phyloP scores from a whole-genome alignment of 768 basidiomycete species.

The Suillus fuscotomentosus region DNA sequence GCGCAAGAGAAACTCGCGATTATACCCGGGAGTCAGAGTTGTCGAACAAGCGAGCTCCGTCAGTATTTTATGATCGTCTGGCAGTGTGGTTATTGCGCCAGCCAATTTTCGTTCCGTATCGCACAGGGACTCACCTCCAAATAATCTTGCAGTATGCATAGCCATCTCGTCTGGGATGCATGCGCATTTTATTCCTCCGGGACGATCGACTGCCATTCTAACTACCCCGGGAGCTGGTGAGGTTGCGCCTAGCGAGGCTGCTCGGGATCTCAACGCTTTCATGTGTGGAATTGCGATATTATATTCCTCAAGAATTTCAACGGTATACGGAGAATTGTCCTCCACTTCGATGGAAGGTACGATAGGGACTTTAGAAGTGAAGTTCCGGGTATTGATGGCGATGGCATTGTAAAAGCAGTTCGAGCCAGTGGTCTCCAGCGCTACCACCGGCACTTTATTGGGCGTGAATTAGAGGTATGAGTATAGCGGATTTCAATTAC shows the following conservation, averaged over 20 bases:
- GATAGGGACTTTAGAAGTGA: constrained; percentile 32
- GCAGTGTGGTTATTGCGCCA: background rate
- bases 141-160: constrained; percentile 56
- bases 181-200: constrained; percentile 55
- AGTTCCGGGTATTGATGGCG: constrained; percentile 47
- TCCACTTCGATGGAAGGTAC: constrained; percentile 25
- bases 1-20: constrained; percentile 49
- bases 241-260: constrained; percentile 72
- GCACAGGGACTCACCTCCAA: constrained; percentile 49
- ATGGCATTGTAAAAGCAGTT: constrained; percentile 74
- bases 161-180: constrained; percentile 67
- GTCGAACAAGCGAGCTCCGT: constrained; percentile 76
- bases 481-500: constrained; percentile 35
- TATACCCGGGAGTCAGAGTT: constrained; percentile 67
- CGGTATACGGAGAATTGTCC: constrained; percentile 36
- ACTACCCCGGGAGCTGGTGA: constrained; percentile 60
- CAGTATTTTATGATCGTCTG: constrained; percentile 75
- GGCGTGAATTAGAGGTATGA: constrained; percentile 2
- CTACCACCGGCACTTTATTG: constrained; percentile 58
- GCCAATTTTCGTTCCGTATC: background rate
- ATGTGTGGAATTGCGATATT: constrained; percentile 59
- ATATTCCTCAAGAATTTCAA: constrained; percentile 40
- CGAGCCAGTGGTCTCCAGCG: constrained; percentile 69
- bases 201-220: constrained; percentile 60
- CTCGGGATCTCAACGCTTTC: constrained; percentile 55